These are phyloP conservation scores for Capsella bursapastoris DNA, from an alignment of 345 rosid genomes.

Conservation along the genomic window DNA sequence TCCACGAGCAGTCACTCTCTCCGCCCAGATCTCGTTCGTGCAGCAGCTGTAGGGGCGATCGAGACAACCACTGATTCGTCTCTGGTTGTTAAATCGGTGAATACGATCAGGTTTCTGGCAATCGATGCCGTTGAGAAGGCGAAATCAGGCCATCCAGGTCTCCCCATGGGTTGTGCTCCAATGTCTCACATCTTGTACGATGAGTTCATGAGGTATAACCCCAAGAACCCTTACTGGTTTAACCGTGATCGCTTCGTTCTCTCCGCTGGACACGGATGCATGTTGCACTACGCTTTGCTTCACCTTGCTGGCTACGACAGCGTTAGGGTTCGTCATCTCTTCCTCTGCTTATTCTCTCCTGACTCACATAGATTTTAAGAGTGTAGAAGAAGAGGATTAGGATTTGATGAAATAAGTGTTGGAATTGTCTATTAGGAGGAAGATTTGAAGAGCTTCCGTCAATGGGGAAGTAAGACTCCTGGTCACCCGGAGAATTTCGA, in stretches of 20 bases:
- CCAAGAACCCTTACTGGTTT: constrained; percentile 97
- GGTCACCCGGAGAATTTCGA: constrained; percentile 95
- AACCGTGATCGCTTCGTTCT: constrained; percentile 94
- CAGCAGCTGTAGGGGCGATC: constrained; percentile 62
- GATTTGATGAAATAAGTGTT: constrained; percentile 2
- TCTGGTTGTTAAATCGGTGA: constrained; percentile 76
- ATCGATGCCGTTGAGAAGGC: constrained; percentile 97
- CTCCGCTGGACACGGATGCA: constrained; percentile 97
- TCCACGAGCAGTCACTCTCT: constrained; percentile 41
- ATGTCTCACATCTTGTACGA: constrained; percentile 89
- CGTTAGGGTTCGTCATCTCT: constrained; percentile 55
- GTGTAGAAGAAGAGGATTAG: neutral
- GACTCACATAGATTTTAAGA: too few species aligned
- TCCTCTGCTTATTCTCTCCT: neutral
- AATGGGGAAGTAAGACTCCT: constrained; percentile 85
- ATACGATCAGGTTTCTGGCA: constrained; percentile 85
- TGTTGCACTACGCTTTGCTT: constrained; percentile 92
- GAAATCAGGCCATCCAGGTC: constrained; percentile 94
- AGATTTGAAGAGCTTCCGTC: constrained; percentile 77
- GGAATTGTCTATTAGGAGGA: constrained; percentile 56
- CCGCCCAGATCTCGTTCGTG: constrained; percentile 37
- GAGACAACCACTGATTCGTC: constrained; percentile 61
- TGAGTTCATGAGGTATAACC: constrained; percentile 90
- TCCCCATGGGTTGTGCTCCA: constrained; percentile 99
- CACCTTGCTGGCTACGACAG: constrained; percentile 98